phyloP scores from a whole-genome alignment of 139 green algal genomes.

The Haematococcus sp. region DNA sequence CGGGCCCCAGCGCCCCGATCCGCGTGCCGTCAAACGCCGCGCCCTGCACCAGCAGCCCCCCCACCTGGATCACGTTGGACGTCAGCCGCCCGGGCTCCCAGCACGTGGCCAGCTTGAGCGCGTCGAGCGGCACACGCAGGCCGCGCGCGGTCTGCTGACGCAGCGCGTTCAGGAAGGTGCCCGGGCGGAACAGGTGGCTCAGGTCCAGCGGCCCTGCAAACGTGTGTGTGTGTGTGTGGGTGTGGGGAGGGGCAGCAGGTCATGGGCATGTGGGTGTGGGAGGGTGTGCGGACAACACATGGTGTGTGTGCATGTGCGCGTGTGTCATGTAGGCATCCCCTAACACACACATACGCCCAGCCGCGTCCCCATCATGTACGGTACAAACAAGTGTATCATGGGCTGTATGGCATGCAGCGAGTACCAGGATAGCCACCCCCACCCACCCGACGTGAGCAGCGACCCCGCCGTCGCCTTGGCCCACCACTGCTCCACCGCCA shows the following conservation, averaged over 20 bases:
- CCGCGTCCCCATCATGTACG: constrained; percentile 7
- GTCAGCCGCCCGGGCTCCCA: constrained; percentile 47
- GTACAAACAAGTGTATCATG: no score
- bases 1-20: constrained; percentile 17
- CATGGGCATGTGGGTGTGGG: neutral
- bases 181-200: constrained; percentile 57
- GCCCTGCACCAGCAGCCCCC: constrained; percentile 33
- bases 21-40: constrained; percentile 39
- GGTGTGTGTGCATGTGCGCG: neutral
- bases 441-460: constrained; percentile 28
- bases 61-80: constrained; percentile 9
- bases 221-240: neutral
- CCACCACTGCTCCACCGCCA: constrained; percentile 46
- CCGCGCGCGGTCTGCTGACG: constrained; percentile 58
- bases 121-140: constrained; percentile 47
- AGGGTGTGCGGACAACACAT: neutral
- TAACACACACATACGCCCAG: neutral
- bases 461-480: constrained; percentile 2
- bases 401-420: no score
- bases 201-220: constrained; percentile 41
- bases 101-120: constrained; percentile 56
- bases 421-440: no score
- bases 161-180: constrained; percentile 72
- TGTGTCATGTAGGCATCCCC: neutral
- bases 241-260: no score